phyloP scores from a whole-genome alignment of 23 red algal genomes.

The Agarophyton chilense region DNA sequence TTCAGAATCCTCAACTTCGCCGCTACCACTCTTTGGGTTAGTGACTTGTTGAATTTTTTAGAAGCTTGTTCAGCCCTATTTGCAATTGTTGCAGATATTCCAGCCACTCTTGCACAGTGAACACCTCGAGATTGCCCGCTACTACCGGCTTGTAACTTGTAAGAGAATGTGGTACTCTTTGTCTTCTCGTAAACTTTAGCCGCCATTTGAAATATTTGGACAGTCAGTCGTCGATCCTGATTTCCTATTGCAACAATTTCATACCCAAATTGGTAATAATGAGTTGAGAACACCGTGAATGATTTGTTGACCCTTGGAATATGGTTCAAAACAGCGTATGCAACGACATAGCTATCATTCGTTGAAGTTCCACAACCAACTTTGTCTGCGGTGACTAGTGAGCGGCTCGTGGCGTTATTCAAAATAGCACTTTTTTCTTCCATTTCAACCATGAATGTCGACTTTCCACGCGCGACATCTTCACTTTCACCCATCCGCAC shows the following conservation, averaged over 20 bases:
- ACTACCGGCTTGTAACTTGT: slow-evolving; percentile 58
- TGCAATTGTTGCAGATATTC: slow-evolving; percentile 61
- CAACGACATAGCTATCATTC: slow-evolving; percentile 91
- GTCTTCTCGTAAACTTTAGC: slow-evolving; percentile 72
- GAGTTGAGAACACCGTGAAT: slow-evolving; percentile 90
- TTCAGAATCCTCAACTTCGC: slow-evolving; percentile 6
- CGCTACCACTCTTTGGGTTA: slow-evolving; percentile 14
- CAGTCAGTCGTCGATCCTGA: not conserved
- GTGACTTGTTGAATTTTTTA: slow-evolving; percentile 29
- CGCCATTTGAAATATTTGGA: slow-evolving; percentile 64
- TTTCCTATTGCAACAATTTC: slow-evolving; percentile 8
- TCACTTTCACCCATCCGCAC: slow-evolving; percentile 89
- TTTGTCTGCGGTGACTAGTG: slow-evolving; percentile 95
- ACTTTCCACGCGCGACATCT: slow-evolving; percentile 85
- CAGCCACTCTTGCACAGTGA: slow-evolving; percentile 89
- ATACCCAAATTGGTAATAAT: slow-evolving; percentile 84
- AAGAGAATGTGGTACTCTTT: slow-evolving; percentile 90
- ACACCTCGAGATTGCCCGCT: slow-evolving; percentile 77
- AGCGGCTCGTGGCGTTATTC: slow-evolving; percentile 75
- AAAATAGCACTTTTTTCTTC: slow-evolving; percentile 86
- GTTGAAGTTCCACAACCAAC: slow-evolving; percentile 95
- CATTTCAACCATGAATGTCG: slow-evolving; percentile 99
- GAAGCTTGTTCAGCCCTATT: slow-evolving; percentile 55
- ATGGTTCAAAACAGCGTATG: slow-evolving; percentile 75
- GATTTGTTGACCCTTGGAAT: slow-evolving; percentile 68